phyloP scores from a whole-genome alignment of 2,329 filamentous ascomycete genomes.

The Colletotrichum phormii region DNA sequence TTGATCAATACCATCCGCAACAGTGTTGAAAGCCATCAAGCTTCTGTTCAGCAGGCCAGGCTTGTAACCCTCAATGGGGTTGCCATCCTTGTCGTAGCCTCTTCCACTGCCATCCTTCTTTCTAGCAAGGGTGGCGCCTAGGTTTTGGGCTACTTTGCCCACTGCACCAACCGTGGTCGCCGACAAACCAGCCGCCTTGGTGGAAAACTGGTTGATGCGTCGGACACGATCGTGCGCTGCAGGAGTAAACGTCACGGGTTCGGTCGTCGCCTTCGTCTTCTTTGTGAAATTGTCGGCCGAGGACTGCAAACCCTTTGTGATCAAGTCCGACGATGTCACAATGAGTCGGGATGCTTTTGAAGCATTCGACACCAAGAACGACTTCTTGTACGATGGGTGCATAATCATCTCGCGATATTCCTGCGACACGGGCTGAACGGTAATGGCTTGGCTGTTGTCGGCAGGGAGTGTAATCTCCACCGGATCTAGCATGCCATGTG shows the following conservation, averaged over 20 bases:
- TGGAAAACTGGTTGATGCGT: slow-evolving; percentile 89
- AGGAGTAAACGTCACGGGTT: slow-evolving; percentile 89
- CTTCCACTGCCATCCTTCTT: slow-evolving; percentile 65
- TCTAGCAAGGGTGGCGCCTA: slow-evolving; percentile 79
- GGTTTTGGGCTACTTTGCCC: slow-evolving; percentile 85
- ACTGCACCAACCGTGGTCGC: slow-evolving; percentile 90
- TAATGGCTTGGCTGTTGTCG: slow-evolving; percentile 73
- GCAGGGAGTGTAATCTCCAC: slow-evolving; percentile 81
- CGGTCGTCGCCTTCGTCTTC: slow-evolving; percentile 80
- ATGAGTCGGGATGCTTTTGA: slow-evolving; percentile 90
- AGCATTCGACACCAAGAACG: slow-evolving; percentile 86
- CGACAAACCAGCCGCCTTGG: slow-evolving; percentile 81
- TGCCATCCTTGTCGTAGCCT: slow-evolving; percentile 78
- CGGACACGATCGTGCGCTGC: slow-evolving; percentile 87
- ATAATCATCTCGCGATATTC: slow-evolving; percentile 82
- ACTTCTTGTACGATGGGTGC: slow-evolving; percentile 93
- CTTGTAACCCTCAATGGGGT: slow-evolving; percentile 76
- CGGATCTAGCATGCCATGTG: slow-evolving; percentile 65
- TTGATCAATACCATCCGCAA: slow-evolving; percentile 93
- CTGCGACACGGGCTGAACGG: slow-evolving; percentile 73
- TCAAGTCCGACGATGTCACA: slow-evolving; percentile 84
- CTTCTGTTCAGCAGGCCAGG: slow-evolving; percentile 95
- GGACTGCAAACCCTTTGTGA: slow-evolving; percentile 81
- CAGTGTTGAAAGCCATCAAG: slow-evolving; percentile 94
- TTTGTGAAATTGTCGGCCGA: slow-evolving; percentile 85